Percentiles rank a stretch among this genome's conserved stretches.
phyloP scores from a whole-genome alignment of 768 basidiomycete species.

The Lactarius indigo region DNA sequence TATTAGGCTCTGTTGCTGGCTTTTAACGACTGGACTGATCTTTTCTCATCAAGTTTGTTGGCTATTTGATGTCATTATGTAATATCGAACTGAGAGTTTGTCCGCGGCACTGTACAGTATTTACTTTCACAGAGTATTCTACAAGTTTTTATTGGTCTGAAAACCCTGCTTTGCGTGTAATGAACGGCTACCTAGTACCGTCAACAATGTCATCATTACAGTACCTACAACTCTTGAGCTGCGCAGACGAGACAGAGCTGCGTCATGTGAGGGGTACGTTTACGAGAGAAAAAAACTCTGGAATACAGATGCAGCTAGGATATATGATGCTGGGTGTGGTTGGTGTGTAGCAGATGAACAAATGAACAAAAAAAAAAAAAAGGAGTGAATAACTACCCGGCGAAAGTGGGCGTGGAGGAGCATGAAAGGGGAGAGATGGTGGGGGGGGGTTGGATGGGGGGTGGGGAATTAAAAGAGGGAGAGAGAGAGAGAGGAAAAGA shows the following conservation, averaged over 20 bases:
- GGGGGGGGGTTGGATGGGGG: too few species aligned
- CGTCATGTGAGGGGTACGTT: background rate
- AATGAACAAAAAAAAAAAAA: conserved; percentile 18
- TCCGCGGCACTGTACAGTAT: too few species aligned
- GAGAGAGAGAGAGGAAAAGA: background rate
- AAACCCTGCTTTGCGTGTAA: too few species aligned
- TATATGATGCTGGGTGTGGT: conserved; percentile 25
- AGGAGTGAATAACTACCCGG: conserved; percentile 4
- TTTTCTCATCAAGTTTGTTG: too few species aligned
- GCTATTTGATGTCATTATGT: conserved; percentile 1
- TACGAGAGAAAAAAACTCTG: conserved; percentile 18
- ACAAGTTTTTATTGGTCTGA: too few species aligned
- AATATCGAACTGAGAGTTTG: background rate
- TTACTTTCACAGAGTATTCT: too few species aligned
- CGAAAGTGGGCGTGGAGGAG: background rate
- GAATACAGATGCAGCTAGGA: conserved; percentile 28
- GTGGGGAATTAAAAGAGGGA: background rate
- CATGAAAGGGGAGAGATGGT: background rate
- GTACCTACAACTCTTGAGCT: too few species aligned
- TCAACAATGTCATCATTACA: too few species aligned
- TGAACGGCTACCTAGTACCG: too few species aligned
- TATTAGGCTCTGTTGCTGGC: too few species aligned
- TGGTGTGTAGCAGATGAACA: conserved; percentile 25
- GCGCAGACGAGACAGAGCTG: too few species aligned
- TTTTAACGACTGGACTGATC: too few species aligned